Evolutionary conservation across 2,329 filamentous ascomycete genomes (phyloP).

Genomic region (Aspergillus sp.): DNA sequence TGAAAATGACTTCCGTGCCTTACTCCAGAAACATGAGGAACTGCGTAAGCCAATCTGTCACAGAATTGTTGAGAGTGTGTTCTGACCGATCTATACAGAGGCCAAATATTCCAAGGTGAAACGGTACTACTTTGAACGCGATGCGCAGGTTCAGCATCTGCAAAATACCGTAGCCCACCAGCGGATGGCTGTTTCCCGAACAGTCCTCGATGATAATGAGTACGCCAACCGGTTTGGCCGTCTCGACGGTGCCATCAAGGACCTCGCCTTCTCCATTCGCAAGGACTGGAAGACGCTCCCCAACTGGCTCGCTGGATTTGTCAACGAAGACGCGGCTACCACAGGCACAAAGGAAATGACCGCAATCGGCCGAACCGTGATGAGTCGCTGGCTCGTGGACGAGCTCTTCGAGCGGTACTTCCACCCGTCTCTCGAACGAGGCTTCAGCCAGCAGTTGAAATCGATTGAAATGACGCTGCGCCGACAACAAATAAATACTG

Average conservation of each 20-base stretch:
- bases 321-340: conserved; percentile 80
- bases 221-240: conserved; percentile 87
- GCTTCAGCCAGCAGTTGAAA: conserved; percentile 77
- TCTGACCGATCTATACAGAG: conserved; percentile 53
- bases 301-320: conserved; percentile 72
- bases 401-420: conserved; percentile 91
- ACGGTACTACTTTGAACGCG: conserved; percentile 92
- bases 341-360: conserved; percentile 98
- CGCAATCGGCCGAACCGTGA: conserved; percentile 82
- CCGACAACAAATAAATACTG: conserved; percentile 68
- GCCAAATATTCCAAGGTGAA: conserved; percentile 98
- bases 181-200: conserved; percentile 89
- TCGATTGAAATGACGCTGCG: conserved; percentile 85
- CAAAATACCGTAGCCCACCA: conserved; percentile 98
- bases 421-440: conserved; percentile 79
- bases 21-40: conserved; percentile 46
- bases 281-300: conserved; percentile 89
- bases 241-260: conserved; percentile 89
- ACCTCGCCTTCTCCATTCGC: conserved; percentile 91
- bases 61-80: not conserved
- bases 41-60: conserved; percentile 38
- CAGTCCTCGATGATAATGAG: conserved; percentile 91
- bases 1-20: conserved; percentile 46
- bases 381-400: conserved; percentile 85
- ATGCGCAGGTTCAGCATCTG: conserved; percentile 83